Conservation (phyloP, 1,284 basidiomycete genomes). For the Cutaneotrichosporon curvatum region DNA sequence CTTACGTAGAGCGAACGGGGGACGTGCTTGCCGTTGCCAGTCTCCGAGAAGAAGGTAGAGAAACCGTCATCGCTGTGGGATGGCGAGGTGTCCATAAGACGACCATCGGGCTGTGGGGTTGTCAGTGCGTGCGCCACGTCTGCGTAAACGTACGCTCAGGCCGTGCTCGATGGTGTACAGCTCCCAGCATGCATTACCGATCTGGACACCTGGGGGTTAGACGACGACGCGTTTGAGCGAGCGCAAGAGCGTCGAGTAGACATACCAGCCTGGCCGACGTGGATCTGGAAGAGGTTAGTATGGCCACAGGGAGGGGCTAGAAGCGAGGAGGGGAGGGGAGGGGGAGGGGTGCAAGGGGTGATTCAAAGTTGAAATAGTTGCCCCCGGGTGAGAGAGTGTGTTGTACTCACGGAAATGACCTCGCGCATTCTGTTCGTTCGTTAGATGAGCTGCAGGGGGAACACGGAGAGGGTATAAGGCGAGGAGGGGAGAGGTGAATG, state of each 20-base stretch:
- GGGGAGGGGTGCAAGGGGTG: no score
- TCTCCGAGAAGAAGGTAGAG: constrained; percentile 64
- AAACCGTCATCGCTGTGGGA: constrained; percentile 80
- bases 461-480: neutral
- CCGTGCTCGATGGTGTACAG: constrained; percentile 98
- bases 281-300: constrained; percentile 28
- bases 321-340: neutral
- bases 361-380: no score
- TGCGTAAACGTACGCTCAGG: constrained; percentile 63
- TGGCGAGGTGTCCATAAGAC: constrained; percentile 66
- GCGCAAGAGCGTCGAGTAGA: constrained; percentile 3
- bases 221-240: neutral
- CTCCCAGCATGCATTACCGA: constrained; percentile 97
- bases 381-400: neutral
- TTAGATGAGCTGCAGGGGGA: constrained; percentile 1
- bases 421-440: constrained; percentile 31
- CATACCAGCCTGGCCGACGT: constrained; percentile 48
- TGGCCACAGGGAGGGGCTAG: neutral
- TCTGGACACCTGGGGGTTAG: constrained; percentile 49
- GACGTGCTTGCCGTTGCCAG: constrained; percentile 87
- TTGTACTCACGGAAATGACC: constrained; percentile 42
- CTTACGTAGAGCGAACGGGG: constrained; percentile 87
- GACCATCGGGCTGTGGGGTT: constrained; percentile 72
- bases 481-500: neutral
- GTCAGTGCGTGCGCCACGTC: constrained; percentile 18